These are phyloP conservation scores for Agastache rugosa DNA, from an alignment of 257 asterid genomes.

Conservation along the genomic window DNA sequence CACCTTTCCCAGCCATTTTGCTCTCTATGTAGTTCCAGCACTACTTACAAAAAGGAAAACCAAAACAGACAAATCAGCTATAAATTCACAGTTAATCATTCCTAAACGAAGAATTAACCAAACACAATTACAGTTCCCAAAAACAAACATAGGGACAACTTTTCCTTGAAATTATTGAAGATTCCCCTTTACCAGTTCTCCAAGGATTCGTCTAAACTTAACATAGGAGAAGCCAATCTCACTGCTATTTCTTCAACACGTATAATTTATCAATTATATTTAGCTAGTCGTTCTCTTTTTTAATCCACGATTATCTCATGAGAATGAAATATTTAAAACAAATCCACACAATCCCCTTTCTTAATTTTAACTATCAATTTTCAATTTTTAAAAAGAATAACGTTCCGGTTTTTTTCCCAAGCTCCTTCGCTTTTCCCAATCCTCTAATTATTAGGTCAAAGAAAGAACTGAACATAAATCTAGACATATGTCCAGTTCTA, in stretches of 20 bases:
- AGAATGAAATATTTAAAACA: background rate
- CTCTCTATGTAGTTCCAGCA: background rate
- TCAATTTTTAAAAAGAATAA: background rate
- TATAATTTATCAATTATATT: background rate
- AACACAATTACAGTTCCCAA: background rate
- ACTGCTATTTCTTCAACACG: background rate
- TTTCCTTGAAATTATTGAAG: background rate
- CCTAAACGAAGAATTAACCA: background rate
- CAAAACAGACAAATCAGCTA: background rate
- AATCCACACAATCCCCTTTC: too few relatives aligned
- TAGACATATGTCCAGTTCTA: background rate
- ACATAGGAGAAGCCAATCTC: background rate
- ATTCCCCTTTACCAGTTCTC: background rate
- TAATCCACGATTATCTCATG: background rate
- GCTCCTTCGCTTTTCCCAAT: background rate
- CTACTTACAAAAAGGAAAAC: background rate
- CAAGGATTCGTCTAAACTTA: background rate
- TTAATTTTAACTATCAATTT: background rate
- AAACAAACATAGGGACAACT: background rate
- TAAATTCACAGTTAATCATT: background rate
- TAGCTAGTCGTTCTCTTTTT: background rate
- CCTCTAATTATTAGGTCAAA: background rate
- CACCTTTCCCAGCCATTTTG: conserved; percentile 96
- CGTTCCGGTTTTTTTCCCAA: background rate
- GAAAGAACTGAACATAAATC: background rate